Evolutionary conservation across 2,329 filamentous ascomycete species (phyloP), one percentile per base, ranked within the genome.

Genomic region (Verticillium zaregamsianum): DNA sequence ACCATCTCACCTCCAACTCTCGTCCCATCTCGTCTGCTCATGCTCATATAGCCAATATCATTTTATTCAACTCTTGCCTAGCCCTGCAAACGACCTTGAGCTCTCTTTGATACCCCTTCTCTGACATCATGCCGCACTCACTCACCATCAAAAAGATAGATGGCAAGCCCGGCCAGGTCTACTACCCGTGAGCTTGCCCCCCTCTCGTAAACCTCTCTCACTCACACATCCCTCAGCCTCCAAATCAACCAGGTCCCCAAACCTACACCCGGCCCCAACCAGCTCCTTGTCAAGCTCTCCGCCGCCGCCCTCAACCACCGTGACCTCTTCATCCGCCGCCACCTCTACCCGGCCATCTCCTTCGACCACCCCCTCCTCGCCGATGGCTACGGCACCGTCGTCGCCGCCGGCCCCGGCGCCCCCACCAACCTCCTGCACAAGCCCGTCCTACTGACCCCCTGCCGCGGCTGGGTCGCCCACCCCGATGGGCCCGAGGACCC

Each of bases 261-360:
- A 65, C 90, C 90, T 31, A 80, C 79, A 2, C 89, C 89, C 0
- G 83, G 85, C 31, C 83, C 85, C 17, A 81, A 81, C 65, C 84
- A 97, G 73, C 80, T 97, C 66, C 81, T 96, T 7, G 80, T 98
- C 65, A 87, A 86, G 70, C 80, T 98, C 71, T 84, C 85, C 39
- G 91, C 93, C 59, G 91, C 89, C 1, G 90, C 94, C 15, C 87
- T 98, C 58, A 98, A 98, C 80, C 95, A 98, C 79, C 90, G 93
- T 69, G 95, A 98, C 75, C 86, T 96, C 68, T 98, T 97, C 79
- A 90, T 96, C 76, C 91, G 94, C 60, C 93, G 95, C 75, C 90
- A 93, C 71, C 86, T 96, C 49, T 98, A 98, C 80, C 94, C 94
- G 0, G 90, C 86, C 68, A 90, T 92, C 59, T 89, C 90, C 14